Base-by-base conservation (phyloP, 345 rosid species). In the Euphorbia lathyris region DNA sequence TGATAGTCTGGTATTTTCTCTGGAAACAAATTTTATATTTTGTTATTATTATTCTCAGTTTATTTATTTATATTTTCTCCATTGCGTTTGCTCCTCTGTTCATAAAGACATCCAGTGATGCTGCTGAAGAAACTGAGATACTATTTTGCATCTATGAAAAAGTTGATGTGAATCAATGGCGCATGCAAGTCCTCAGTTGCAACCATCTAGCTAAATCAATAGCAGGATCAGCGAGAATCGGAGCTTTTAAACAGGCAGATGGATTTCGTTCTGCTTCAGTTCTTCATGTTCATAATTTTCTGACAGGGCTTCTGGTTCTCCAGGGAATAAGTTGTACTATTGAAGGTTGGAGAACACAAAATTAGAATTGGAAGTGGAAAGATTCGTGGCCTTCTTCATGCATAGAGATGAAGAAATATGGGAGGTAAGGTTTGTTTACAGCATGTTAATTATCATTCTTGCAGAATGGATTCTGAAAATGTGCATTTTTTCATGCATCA, bases 391-490 rank as follows among this genome's bases (percentile, higher is more conserved):
- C 16, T 52, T 79, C 38, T 53, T 53, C 0, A 66, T 77, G 25
- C 70, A 81, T 47, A 75, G 67, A 0, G 86, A 85, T 36, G 63
- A 68, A 20, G 79, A 83, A 60, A 79, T 85, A 66, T 87, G 89
- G 89, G 79, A 83, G 80, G 90, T 86, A 80, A n/a, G 43, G 57
- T 25, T 7, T 63, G 4, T 11, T 56, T 22, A 2, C 23, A 7
- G 16, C 30, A 56, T 12, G 51, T 22, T 4, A 56, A 56, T 22
- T 56, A 22, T n/a, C 26, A 56, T 45, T 45, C 51, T 45, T 45
- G 51, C 13, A 45, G 51, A 45, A 45, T 45, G 51, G 51, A 45
- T 45, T 45, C 51, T n/a, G 30, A 56, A 56, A n/a, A 10, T 13
- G 55, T 7, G 9, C 36, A 45, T 40, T 40, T 52, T 40, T 40